phyloP scores from a whole-genome alignment of 1,139 yeast genomes.

The Lodderomyces elongisporus region DNA sequence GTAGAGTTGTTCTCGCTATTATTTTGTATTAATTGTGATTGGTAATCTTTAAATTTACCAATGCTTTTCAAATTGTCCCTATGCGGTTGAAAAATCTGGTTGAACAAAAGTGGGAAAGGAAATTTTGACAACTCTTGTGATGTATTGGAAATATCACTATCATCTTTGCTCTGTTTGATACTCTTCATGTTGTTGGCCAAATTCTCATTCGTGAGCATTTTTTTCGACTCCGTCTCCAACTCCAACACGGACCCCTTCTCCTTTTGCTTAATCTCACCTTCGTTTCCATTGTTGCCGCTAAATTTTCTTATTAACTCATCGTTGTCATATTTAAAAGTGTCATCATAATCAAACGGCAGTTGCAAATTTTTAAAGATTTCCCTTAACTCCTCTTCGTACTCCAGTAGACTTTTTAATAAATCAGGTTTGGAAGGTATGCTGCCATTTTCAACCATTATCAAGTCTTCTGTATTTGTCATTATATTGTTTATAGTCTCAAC shows the following conservation, averaged over 20 bases:
- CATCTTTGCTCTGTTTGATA: conserved; percentile 2
- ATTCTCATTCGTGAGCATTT: no score
- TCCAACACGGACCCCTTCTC: no score
- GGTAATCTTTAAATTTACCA: conserved; percentile 29
- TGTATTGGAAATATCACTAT: not conserved
- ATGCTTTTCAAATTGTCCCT: conserved; percentile 22
- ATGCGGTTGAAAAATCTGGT: conserved; percentile 22
- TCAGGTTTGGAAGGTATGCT: conserved; percentile 15
- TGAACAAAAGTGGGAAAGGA: conserved; percentile 30
- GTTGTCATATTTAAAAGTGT: conserved; percentile 14
- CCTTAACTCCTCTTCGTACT: conserved; percentile 27
- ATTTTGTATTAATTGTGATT: conserved; percentile 19
- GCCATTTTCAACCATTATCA: conserved; percentile 18
- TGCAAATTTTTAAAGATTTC: conserved; percentile 26
- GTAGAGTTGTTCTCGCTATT: conserved; percentile 24
- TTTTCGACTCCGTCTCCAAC: no score
- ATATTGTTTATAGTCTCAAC: conserved; percentile 31
- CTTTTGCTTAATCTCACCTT: no score
- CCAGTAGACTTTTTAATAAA: conserved; percentile 19
- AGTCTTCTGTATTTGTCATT: conserved; percentile 31
- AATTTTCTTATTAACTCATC: conserved; percentile 6
- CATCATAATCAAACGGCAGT: conserved; percentile 34
- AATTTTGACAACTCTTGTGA: conserved; percentile 12
- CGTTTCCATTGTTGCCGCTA: conserved; percentile 3
- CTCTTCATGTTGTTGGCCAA: no score